Evolutionary conservation across 169 alveolate species (phyloP).

Genomic region (Theileria parva): DNA sequence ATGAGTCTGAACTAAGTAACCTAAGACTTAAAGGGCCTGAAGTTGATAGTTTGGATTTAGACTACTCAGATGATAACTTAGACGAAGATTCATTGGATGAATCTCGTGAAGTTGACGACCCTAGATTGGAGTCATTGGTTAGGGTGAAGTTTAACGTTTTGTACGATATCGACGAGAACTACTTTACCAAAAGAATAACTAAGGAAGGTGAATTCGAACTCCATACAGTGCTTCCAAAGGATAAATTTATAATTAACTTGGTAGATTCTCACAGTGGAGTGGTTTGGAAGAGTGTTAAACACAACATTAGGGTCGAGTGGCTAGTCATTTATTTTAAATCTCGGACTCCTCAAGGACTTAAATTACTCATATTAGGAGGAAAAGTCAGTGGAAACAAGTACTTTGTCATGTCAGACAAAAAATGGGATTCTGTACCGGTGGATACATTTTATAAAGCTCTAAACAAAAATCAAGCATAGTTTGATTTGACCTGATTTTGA

Average conservation of each 20-base stretch:
- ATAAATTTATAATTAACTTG: not conserved
- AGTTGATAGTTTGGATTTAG: not conserved
- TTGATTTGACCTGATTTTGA: not conserved
- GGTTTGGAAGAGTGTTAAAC: not conserved
- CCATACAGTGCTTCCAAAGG: not conserved
- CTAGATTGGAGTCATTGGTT: not conserved
- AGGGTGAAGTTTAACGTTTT: not conserved
- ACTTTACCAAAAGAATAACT: not conserved
- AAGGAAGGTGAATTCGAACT: not conserved
- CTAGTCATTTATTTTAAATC: not conserved
- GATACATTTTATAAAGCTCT: not conserved
- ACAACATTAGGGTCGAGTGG: not conserved
- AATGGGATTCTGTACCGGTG: not conserved
- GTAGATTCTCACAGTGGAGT: constrained; percentile 3
- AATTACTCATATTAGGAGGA: not conserved
- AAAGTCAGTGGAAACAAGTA: not conserved
- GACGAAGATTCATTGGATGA: not conserved
- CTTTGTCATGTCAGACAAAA: not conserved
- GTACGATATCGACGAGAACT: constrained; percentile 2
- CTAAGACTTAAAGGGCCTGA: not conserved
- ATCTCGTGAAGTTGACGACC: not conserved
- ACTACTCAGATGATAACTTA: not conserved
- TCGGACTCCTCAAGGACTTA: not conserved
- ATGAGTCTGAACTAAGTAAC: not conserved
- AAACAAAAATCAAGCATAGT: not conserved